Evolutionary conservation across 768 basidiomycete species (phyloP), one percentile per base, ranked within the genome.

Genomic region (Phylloporus sp.): DNA sequence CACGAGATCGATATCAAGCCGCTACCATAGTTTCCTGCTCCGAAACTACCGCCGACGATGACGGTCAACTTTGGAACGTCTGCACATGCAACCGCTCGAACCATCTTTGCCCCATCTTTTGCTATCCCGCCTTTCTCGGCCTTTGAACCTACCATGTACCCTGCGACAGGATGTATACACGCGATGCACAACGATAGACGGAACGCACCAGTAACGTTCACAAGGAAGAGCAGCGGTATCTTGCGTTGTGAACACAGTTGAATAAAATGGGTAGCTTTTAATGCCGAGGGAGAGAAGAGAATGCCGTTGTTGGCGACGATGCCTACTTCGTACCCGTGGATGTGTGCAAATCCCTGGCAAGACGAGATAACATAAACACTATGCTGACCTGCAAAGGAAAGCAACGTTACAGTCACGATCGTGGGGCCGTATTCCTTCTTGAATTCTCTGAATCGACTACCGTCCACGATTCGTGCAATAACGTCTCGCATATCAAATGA

Each of bases 91-190:
- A 95, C 92, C 6, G 92, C 91, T 39, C 94, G 85, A 60, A 97
- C 94, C 91, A 97, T 95, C 77, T 97, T 97, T 7, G 94, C 94
- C 34, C 82, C 82, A 63, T 97, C 92, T 71, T 95, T 95, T 5
- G 93, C 93, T 58, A 97, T 97, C 0, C 94, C 94, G 3, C 91
- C 93, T 59, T 80, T 81, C 72, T 97, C 94, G 18, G 95, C 95
- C 58, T 94, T 95, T 5, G 90, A 93, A 6, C 94, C 94, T 4
- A 97, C 94, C 94, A 97, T 97, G 62, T 97, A 97, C 12, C 90
- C 78, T 86, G 74, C 38, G 22, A 23, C 38, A 34, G 15, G 31
- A 6, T 65, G 45, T 62, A 42, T 34, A 50, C 8, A 15, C 34
- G 10, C 7, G 4, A 12, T 5, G 27, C 23, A 11, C 22, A 23